phyloP scores from a whole-genome alignment of 1,139 yeast species.

The Yamadazyma dendronema region DNA sequence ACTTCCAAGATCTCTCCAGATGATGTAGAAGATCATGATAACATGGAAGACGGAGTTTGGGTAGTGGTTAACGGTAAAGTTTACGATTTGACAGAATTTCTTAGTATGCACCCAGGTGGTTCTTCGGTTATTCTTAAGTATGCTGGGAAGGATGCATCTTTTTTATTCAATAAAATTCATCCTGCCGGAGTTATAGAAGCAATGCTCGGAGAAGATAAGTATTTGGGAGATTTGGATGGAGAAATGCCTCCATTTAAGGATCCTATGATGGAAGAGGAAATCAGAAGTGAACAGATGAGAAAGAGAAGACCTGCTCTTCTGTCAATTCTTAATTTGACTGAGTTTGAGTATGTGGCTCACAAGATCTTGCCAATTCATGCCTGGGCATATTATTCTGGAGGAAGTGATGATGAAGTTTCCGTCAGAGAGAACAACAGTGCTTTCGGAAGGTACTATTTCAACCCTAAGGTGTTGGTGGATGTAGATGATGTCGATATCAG shows the following conservation, averaged over 20 bases:
- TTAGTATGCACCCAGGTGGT: constrained; percentile 27
- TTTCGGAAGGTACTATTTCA: constrained; percentile 75
- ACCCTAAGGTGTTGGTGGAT: constrained; percentile 71
- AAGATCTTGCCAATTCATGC: constrained; percentile 65
- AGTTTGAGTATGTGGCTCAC: constrained; percentile 76
- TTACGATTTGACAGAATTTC: constrained; percentile 25
- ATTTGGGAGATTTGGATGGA: constrained; percentile 5
- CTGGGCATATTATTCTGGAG: constrained; percentile 85
- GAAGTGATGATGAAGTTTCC: constrained; percentile 82
- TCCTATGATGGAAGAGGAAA: constrained; percentile 14
- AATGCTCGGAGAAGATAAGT: too few relatives aligned
- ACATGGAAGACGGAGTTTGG: too few relatives aligned
- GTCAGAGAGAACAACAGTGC: constrained; percentile 83
- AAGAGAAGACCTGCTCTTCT: not conserved
- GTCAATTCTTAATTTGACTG: constrained; percentile 19
- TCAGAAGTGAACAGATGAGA: constrained; percentile 12
- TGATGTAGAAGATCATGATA: constrained; percentile 14
- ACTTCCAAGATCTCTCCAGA: constrained; percentile 4
- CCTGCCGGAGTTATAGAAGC: constrained; percentile 19
- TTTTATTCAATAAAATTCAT: constrained; percentile 17
- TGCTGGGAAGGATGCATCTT: constrained; percentile 26
- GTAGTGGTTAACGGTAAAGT: too few relatives aligned
- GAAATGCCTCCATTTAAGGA: constrained; percentile 11
- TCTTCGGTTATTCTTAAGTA: constrained; percentile 20
- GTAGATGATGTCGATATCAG: constrained; percentile 47